Evolutionary conservation across 148 eudicot genomes (phyloP), one percentile per base, ranked within the genome.

Genomic region (Persicaria maculosa): DNA sequence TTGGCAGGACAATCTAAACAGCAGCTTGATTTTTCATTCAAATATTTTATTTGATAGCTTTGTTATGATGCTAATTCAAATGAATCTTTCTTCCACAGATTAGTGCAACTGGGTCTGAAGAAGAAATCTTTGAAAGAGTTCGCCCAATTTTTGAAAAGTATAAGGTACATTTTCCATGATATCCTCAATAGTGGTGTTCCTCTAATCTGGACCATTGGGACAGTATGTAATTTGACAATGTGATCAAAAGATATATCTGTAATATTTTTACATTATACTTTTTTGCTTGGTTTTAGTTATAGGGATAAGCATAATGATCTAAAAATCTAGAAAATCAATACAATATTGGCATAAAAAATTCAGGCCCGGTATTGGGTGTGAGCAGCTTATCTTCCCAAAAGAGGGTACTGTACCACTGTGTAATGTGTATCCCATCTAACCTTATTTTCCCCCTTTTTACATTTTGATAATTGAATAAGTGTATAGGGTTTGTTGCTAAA

Each of bases 91-190:
- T 12, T 50, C 15, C 79, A 81, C 91, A 93, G 98, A 85, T 93
- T 70, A 86, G 81, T 76, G 98, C 89, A 64, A 86, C 89, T 72
- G 98, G 98, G 79, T 80, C 94, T 53, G 86, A 84, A 80, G 93
- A 93, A 76, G 96, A 90, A 74, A 88, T 93, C 72, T 93, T 89
- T 78, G 84, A 82, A 68, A 86, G 85, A 81, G 93, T 90, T 50
- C 84, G 84, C 64, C 80, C 88, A 55, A 74, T 89, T 80, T 93
- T 93, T 83, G 81, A 82, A 74, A 74, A 84, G 68, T 77, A 78
- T 80, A 84, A 88, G 87, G 90, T 86, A 80, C 75, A 67, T 53
- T 62, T 62, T 74, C 44, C 54, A 46, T 44, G 40, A 57, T 74
- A 31, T 64, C 44, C 36, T 19, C 62, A 57, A 8, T 19, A 19